phyloP scores from a whole-genome alignment of 768 basidiomycete species.

The Megacollybia marginata region DNA sequence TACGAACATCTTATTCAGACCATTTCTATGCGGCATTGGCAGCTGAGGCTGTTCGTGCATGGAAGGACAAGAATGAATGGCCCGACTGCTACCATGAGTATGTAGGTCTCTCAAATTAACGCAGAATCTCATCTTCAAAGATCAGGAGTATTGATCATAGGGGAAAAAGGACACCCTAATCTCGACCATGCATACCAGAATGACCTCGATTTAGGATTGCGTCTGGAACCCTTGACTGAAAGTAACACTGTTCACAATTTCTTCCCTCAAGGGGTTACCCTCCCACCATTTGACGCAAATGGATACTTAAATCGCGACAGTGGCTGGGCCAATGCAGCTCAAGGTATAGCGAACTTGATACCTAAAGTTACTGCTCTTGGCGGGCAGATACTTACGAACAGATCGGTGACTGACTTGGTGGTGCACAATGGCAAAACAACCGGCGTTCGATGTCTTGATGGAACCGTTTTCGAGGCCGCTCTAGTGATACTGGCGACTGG shows the following conservation, averaged over 20 bases:
- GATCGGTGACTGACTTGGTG: constrained; percentile 45
- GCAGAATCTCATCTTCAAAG: constrained; percentile 23
- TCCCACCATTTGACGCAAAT: constrained; percentile 25
- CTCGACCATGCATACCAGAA: constrained; percentile 49
- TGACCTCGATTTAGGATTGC: constrained; percentile 51
- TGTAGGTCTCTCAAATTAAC: constrained; percentile 14
- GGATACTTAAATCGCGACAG: constrained; percentile 73
- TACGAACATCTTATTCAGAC: constrained; percentile 70
- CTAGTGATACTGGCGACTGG: constrained; percentile 68
- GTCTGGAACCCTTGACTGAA: constrained; percentile 31
- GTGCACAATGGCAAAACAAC: constrained; percentile 32
- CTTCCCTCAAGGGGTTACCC: constrained; percentile 36
- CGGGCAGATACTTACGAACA: constrained; percentile 52
- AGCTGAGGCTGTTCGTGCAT: constrained; percentile 66
- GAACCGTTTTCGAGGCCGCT: constrained; percentile 45
- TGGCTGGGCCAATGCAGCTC: constrained; percentile 80
- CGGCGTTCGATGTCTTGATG: constrained; percentile 61
- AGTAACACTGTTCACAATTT: constrained; percentile 32
- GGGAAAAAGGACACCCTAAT: constrained; percentile 20
- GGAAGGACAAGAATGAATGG: constrained; percentile 66
- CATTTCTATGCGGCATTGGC: constrained; percentile 63
- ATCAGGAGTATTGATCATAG: constrained; percentile 64
- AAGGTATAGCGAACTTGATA: constrained; percentile 53
- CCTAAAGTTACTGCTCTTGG: constrained; percentile 49
- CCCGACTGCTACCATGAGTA: constrained; percentile 80